These are phyloP conservation scores for Annulohypoxylon truncatum DNA, from an alignment of 2,329 filamentous ascomycete genomes.

Conservation along the genomic window DNA sequence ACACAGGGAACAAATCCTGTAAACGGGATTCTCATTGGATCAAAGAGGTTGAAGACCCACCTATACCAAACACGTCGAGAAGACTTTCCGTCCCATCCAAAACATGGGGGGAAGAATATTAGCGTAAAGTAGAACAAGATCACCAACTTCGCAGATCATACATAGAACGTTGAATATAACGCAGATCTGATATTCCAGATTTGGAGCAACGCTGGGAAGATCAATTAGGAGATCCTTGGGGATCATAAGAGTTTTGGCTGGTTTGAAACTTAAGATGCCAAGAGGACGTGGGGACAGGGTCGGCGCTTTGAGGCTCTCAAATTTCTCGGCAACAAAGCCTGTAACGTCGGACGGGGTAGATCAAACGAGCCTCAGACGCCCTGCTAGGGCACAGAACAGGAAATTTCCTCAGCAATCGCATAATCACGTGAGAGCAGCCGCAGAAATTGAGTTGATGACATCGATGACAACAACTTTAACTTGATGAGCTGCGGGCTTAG, in stretches of 20 bases:
- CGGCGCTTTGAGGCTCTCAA: slow-evolving; percentile 34
- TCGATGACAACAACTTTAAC: background rate
- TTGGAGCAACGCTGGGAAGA: slow-evolving; percentile 36
- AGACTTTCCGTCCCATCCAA: slow-evolving; percentile 31
- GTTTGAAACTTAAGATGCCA: slow-evolving; percentile 41
- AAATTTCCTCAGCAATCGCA: background rate
- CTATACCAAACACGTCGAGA: slow-evolving; percentile 33
- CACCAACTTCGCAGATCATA: slow-evolving; percentile 42
- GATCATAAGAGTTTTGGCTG: slow-evolving; percentile 33
- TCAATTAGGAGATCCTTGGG: slow-evolving; percentile 39
- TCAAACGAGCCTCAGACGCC: slow-evolving; percentile 37
- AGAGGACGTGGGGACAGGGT: slow-evolving; percentile 24
- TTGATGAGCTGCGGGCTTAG: slow-evolving; percentile 5
- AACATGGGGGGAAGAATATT: slow-evolving; percentile 32
- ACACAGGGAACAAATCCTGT: slow-evolving; percentile 26
- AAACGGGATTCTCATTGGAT: slow-evolving; percentile 29
- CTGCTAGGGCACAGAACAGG: background rate
- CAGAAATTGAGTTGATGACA: background rate
- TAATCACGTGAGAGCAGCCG: slow-evolving; percentile 19
- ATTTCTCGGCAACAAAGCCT: slow-evolving; percentile 24
- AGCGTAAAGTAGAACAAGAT: slow-evolving; percentile 36
- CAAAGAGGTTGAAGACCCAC: slow-evolving; percentile 30
- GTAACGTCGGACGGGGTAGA: slow-evolving; percentile 34
- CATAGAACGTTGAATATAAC: slow-evolving; percentile 27
- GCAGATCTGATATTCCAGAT: slow-evolving; percentile 30